A percentile compares a stretch with the other conserved stretches of the same genome.
phyloP scores from a whole-genome alignment of 2,329 filamentous ascomycete genomes.

The Parafenestella ontariensis region DNA sequence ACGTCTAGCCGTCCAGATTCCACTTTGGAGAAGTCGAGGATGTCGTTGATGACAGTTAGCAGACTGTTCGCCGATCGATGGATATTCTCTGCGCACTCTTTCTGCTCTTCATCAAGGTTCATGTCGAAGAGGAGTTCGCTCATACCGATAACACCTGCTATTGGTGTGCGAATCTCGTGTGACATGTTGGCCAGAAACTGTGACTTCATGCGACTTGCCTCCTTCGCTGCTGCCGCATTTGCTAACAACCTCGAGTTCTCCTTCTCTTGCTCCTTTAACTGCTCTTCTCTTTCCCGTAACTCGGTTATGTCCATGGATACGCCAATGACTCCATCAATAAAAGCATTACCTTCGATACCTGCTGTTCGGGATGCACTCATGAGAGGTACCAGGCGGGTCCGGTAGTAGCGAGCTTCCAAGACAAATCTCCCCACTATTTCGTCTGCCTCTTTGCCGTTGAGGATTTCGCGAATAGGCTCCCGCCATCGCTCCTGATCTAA shows the following conservation, averaged over 20 bases:
- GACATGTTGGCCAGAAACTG: slow-evolving; percentile 83
- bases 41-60: slow-evolving; percentile 89
- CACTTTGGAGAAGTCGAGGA: slow-evolving; percentile 87
- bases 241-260: slow-evolving; percentile 75
- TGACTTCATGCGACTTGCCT: slow-evolving; percentile 80
- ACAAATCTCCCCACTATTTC: slow-evolving; percentile 69
- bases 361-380: slow-evolving; percentile 62
- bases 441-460: slow-evolving; percentile 66
- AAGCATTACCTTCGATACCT: slow-evolving; percentile 59
- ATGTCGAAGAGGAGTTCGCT: slow-evolving; percentile 75
- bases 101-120: slow-evolving; percentile 71
- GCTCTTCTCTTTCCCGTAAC: slow-evolving; percentile 68
- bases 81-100: slow-evolving; percentile 78
- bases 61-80: slow-evolving; percentile 81
- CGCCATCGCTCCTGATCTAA: slow-evolving; percentile 55
- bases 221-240: slow-evolving; percentile 79
- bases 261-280: slow-evolving; percentile 68
- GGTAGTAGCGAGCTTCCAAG: slow-evolving; percentile 69
- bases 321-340: slow-evolving; percentile 75
- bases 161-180: slow-evolving; percentile 80
- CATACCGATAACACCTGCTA: slow-evolving; percentile 83
- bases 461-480: slow-evolving; percentile 67
- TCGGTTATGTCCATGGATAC: slow-evolving; percentile 84
- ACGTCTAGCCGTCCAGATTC: slow-evolving; percentile 79
- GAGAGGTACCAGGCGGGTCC: slow-evolving; percentile 74